Conservation (phyloP, 805 yeast species). For the Dipodascopsis uninucleata region DNA sequence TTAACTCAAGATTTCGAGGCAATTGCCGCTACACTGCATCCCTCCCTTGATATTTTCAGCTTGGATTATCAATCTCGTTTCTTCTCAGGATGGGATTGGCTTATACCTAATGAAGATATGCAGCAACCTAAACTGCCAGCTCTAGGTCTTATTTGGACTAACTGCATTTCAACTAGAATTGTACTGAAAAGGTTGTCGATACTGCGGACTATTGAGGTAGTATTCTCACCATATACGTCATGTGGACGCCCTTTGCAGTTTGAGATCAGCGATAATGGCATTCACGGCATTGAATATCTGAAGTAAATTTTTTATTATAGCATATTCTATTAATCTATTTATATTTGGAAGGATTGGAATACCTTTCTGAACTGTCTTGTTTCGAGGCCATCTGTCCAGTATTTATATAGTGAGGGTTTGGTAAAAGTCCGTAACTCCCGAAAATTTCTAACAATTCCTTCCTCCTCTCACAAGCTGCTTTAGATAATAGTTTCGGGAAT, state of each 20-base stretch:
- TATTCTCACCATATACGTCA: constrained; percentile 41
- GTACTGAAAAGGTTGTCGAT: constrained; percentile 30
- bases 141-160: constrained; percentile 55
- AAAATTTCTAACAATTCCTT: too few relatives aligned
- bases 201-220: constrained; percentile 40
- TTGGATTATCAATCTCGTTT: constrained; percentile 68
- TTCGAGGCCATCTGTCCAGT: too few relatives aligned
- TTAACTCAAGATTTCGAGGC: constrained; percentile 3
- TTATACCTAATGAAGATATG: constrained; percentile 32
- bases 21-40: too few relatives aligned
- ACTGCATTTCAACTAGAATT: constrained; percentile 49
- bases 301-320: too few relatives aligned
- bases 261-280: constrained; percentile 25
- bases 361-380: too few relatives aligned
- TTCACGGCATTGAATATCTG: neutral
- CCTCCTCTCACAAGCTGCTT: too few relatives aligned
- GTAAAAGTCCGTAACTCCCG: too few relatives aligned
- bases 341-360: too few relatives aligned
- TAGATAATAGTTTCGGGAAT: too few relatives aligned
- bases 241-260: constrained; percentile 29
- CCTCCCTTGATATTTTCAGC: constrained; percentile 37
- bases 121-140: constrained; percentile 45
- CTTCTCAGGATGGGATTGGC: constrained; percentile 69
- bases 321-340: too few relatives aligned
- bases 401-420: too few relatives aligned